Conservation (phyloP, 1,139 yeast species). For the Saccharomyces uvarum region DNA sequence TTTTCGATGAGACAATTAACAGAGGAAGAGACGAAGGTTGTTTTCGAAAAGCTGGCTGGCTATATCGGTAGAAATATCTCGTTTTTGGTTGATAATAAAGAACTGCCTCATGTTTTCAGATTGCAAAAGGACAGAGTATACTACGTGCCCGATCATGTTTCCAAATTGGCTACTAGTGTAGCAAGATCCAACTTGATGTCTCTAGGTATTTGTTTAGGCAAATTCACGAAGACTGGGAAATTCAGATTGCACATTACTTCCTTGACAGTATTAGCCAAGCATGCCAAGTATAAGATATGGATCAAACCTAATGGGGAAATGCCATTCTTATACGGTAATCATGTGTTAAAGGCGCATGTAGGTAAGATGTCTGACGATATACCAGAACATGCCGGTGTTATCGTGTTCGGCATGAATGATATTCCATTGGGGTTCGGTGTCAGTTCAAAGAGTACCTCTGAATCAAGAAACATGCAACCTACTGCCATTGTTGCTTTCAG, state of each 20-base stretch:
- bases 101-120: constrained; percentile 89
- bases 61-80: constrained; percentile 93
- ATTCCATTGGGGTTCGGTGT: constrained; percentile 95
- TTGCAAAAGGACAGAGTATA: constrained; percentile 94
- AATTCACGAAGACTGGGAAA: constrained; percentile 95
- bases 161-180: constrained; percentile 82
- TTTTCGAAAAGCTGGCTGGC: constrained; percentile 91
- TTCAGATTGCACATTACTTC: constrained; percentile 93
- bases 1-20: constrained; percentile 80
- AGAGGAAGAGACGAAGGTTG: constrained; percentile 93
- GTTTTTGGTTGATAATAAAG: constrained; percentile 76
- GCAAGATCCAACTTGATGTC: constrained; percentile 88
- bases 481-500: constrained; percentile 91
- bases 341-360: constrained; percentile 89
- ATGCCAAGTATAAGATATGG: constrained; percentile 93
- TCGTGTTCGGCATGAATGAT: constrained; percentile 86
- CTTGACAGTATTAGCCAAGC: constrained; percentile 69
- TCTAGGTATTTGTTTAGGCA: constrained; percentile 86
- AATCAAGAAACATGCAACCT: constrained; percentile 81
- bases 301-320: constrained; percentile 95
- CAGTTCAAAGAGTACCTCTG: constrained; percentile 85
- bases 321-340: constrained; percentile 96
- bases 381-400: constrained; percentile 95
- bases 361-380: constrained; percentile 96
- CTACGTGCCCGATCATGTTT: constrained; percentile 76